These are phyloP conservation scores for Metschnikowia chrysomelidarum DNA, from an alignment of 805 yeast genomes.

Conservation along the genomic window DNA sequence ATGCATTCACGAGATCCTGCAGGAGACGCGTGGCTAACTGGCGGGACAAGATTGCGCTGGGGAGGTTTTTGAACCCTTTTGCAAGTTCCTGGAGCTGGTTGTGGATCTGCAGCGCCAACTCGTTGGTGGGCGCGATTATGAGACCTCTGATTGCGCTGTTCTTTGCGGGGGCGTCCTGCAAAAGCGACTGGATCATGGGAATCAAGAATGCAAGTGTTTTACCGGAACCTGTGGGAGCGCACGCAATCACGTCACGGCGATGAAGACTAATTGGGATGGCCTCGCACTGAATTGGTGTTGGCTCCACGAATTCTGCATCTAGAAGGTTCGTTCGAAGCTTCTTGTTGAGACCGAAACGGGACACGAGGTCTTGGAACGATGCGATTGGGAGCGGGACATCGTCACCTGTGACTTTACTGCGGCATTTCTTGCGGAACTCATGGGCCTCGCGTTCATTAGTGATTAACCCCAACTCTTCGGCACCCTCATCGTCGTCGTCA, in stretches of 20 bases:
- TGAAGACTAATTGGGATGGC: constrained; percentile 73
- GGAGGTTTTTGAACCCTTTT: constrained; percentile 50
- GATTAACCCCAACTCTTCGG: constrained; percentile 42
- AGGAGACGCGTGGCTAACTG: constrained; percentile 66
- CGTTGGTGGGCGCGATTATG: constrained; percentile 91
- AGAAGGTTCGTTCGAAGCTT: constrained; percentile 60
- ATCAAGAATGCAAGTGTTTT: constrained; percentile 88
- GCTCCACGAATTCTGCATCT: constrained; percentile 71
- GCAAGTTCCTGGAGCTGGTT: constrained; percentile 61
- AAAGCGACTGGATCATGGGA: constrained; percentile 65
- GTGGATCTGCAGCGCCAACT: constrained; percentile 83
- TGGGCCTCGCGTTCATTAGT: constrained; percentile 57
- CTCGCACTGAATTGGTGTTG: constrained; percentile 93
- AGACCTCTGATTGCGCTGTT: constrained; percentile 65
- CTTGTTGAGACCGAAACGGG: constrained; percentile 64
- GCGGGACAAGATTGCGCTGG: constrained; percentile 66
- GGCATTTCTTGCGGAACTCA: constrained; percentile 55
- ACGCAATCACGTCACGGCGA: constrained; percentile 77
- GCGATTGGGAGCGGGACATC: constrained; percentile 92
- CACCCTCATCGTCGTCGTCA: constrained; percentile 26
- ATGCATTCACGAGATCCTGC: constrained; percentile 54
- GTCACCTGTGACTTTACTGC: constrained; percentile 73
- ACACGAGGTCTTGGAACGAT: constrained; percentile 75
- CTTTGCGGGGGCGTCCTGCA: constrained; percentile 25
- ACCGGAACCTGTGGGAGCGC: constrained; percentile 99